Base-by-base conservation (phyloP, 768 basidiomycete species). In the Pleurotus giganteus region DNA sequence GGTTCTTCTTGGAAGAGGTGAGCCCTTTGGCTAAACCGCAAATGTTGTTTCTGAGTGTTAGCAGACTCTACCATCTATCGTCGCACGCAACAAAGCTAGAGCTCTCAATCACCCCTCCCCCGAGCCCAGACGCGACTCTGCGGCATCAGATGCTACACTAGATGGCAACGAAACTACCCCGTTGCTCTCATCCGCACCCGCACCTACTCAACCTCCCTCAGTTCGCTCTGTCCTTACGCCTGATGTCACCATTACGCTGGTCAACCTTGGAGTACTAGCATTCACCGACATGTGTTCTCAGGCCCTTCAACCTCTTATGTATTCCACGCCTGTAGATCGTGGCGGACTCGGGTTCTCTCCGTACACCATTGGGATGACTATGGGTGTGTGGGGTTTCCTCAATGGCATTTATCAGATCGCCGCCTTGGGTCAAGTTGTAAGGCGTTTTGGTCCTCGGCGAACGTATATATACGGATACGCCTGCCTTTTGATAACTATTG, bases 291-390 rank as follows among this genome's bases (percentile, higher is more conserved):
- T 89, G 42, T 66, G 67, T 6, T 60, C 74, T 37, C 64, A 64
- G 50, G 78, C 84, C 3, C 66, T 91, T 3, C 76, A 87, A 8
- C 89, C 90, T 1, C 68, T 89, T 7, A 89, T 89, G 67, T 74
- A 83, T 45, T 78, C 86, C 15, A 89, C 86, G 55, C 86, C 89
- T 1, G 68, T 83, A 41, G 73, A 73, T 13, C 77, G 84, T 17
- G 89, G 89, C 24, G 89, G 89, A 0, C 72, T 90, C 36, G 81
- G 82, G 13, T 74, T 89, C 26, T 66, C 71, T 29, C 86, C 89
- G 1, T 74, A 78, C 1, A 68, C 66, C 11, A 91, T 91, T 41
- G 89, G 89, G 3, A 76, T 78, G 46, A 80, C 86, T 50, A 68
- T 83, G 26, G 71, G 78, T 5, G 44, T 63, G 4, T 78, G 73